Evolutionary conservation across 192 early-diverging fungal genomes (phyloP), one percentile per base, ranked within the genome.

Genomic region (Ambispora gerdemannii): DNA sequence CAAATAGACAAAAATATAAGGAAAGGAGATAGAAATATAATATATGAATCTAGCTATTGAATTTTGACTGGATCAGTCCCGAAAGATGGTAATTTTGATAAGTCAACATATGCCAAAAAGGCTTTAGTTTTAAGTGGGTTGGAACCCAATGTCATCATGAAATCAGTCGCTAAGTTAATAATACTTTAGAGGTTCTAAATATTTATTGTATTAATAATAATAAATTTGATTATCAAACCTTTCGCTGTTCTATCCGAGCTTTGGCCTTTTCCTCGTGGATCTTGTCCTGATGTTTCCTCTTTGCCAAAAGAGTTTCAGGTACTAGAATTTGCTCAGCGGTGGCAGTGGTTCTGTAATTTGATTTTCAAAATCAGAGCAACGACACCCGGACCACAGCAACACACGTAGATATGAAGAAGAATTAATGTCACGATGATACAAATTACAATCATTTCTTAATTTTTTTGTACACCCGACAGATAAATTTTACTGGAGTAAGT

Each of bases 271-370:
- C 83, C 70, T 82, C 87, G 70, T 85, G 84, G 32, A 84, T 76
- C 87, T 93, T 91, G 63, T 88, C 87, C 72, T 86, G 82, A 75
- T 80, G 74, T 82, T 90, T 89, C 75, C 89, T 87, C 86, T 91
- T 91, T 90, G 92, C 92, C 81, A 93, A 84, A 79, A 91, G 81
- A 72, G 91, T 91, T 82, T 93, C 92, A 81, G 92, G 92, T 72
- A 89, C 87, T 78, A 89, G 86, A 69, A 90, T 84, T 77, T 91
- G 84, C 75, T 82, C 82, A 82, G 82, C 82, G 74, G 82, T 81
- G 75, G 85, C 78, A 51, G 83, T 81, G 64, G 80, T 82, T 63
- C 83, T 84, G 77, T 38, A 38, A 51, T 64, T 43, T 43, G 15
- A 43, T 10, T 43, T 10, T 15, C 38, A 43, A 43, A 43, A 6